Evolutionary conservation across 345 rosid genomes (phyloP), one percentile per base, ranked within the genome.

Genomic region (Eucalyptus paniculata): DNA sequence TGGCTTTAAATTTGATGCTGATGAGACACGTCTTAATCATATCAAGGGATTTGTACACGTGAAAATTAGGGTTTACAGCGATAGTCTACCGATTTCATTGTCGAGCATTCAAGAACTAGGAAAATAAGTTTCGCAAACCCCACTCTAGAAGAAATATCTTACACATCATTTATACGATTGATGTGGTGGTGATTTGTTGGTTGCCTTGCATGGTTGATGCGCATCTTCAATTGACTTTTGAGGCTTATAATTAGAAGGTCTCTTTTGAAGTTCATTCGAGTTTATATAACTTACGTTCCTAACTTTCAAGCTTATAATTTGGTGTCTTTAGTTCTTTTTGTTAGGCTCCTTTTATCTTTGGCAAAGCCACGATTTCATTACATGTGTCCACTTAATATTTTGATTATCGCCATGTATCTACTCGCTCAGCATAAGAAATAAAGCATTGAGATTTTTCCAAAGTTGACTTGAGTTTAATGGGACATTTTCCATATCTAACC

Each of bases 41-140:
- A 18, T 34, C 6, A 34, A 72, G 82, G 6, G 44, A n/a, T n/a
- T n/a, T n/a, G n/a, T 72, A 21, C 24, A 9, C 26, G 11, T 34
- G 10, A 34, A 72, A 34, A 72, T 72, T 5, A 6, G 11, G 21
- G 0, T 2, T 4, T 5, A 3, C 0, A 19, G 2, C 1, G 1
- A 34, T 12, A 18, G 11, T 8, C 0, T 4, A 0, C 6, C 12
- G 2, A 69, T 72, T 72, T 0, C 19, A 10, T 72, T 37, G 1
- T 10, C 2, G 1, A 40, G 16, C 2, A 21, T 24, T 9, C 1
- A 37, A 77, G 13, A 6, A 1, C 3, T 13, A 18, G 2, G 1
- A 77, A 6, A 9, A 37, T 37, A 21, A 77, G 3, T 8, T 40
- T 1, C 2, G 1, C 1, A 42, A 6, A 1, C 16, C 5, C 16